Base-by-base conservation (phyloP, 768 basidiomycete genomes). In the Lactifluus echinatus region DNA sequence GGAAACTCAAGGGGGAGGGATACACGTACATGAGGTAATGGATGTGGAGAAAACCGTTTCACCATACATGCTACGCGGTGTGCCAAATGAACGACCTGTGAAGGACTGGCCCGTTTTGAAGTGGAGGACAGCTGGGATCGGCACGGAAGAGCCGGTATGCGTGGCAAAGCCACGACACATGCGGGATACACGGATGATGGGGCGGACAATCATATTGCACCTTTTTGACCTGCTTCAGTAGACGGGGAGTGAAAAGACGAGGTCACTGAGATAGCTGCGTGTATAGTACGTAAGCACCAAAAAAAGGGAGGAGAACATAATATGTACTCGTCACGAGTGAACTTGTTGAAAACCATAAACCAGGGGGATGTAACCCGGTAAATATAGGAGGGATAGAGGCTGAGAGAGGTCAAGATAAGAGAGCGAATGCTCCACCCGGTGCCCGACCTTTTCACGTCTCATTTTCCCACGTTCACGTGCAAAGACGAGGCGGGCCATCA, bases 41-140 rank as follows among this genome's bases (percentile, higher is more conserved):
- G 93, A 94, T 31, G 96, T 99, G 14, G 93, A 95, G 73, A 99
- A 99, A 28, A 99, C 96, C 1, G 95, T 96, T 77, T 99, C 96
- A 52, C 96, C 96, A 73, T 81, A 98, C 53, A 85, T 82, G 67
- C 89, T 93, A 66, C 77, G 84, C 43, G 84, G 83, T 24, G 89
- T 84, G 62, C 96, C 96, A 69, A 99, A 99, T 4, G 87, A 87
- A 40, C 82, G 81, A 21, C 96, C 96, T 50, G 75, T 68, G 79
- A 96, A 99, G 8, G 89, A 88, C 72, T 99, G 87, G 48, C 96
- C 96, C 15, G 89, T 85, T 73, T 94, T 93, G 49, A 99, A 79
- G 73, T 97, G 94, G 26, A 99, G 78, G 1, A 83, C 77, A 6
- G 94, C 96, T 12, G 95, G 94, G 15, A 81, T 59, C 17, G 75